Base-by-base conservation (phyloP, 2,329 filamentous ascomycete species). In the Ascocoryne sarcoides region DNA sequence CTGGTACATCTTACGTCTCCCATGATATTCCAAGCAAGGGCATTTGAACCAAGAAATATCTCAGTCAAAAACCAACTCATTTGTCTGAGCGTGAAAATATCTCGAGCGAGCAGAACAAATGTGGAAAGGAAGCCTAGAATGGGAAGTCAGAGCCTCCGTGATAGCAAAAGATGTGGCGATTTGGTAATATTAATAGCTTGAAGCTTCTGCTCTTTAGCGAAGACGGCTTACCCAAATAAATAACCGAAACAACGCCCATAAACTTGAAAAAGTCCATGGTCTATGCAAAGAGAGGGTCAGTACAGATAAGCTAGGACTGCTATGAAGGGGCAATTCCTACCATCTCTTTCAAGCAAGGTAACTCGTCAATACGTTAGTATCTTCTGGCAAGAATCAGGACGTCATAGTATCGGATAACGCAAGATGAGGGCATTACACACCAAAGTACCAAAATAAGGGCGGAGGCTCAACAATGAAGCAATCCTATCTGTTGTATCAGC, bases 331-430 rank as follows among this genome's bases (percentile, higher is more conserved):
- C 28, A 16, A 12, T 7, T 26, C 23, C 7, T 26, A 26, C 84
- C 89, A 95, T 95, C 60, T 90, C 86, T 59, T 92, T 92, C 37
- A 95, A 70, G 48, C 89, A 93, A 0, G 88, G 89, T 44, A 95
- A 89, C 68, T 52, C 35, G 32, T 36, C 34, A 29, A 10, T 19
- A 15, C 16, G 17, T 19, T 28, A 15, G 15, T 14, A 38, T 16
- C 31, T 17, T 26, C 10, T 32, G 30, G 18, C 28, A 26, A 26
- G 34, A 35, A 37, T n/a, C n/a, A n/a, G n/a, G n/a, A n/a, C n/a
- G n/a, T n/a, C n/a, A n/a, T n/a, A n/a, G n/a, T n/a, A n/a, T n/a
- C n/a, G n/a, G n/a, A n/a, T n/a, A n/a, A n/a, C n/a, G n/a, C n/a
- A n/a, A n/a, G n/a, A n/a, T n/a, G n/a, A n/a, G n/a, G n/a, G n/a